These are phyloP conservation scores for Diplocarpon rosae DNA, from an alignment of 2,329 filamentous ascomycete species.

Conservation along the genomic window DNA sequence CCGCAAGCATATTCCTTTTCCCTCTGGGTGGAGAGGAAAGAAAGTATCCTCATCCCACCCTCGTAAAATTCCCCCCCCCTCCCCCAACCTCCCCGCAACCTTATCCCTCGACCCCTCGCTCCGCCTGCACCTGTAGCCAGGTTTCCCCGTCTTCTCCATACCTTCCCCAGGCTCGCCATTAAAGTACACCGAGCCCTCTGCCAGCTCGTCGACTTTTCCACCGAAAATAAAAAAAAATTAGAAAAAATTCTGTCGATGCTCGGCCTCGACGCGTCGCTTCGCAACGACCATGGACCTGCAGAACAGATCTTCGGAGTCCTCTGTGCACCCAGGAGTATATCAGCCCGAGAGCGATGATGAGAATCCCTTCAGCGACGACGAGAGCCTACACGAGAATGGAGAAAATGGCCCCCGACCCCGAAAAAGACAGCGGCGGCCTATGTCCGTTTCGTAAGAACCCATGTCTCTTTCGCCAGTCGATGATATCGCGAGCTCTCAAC, in stretches of 20 bases:
- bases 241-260: slow-evolving; percentile 4
- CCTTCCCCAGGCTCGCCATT: slow-evolving; percentile 10
- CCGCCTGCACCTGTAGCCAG: neutral
- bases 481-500: slow-evolving; percentile 10
- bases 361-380: slow-evolving; percentile 25
- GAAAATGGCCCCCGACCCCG: slow-evolving; percentile 27
- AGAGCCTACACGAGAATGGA: slow-evolving; percentile 15
- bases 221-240: slow-evolving; percentile 17
- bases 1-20: too few relatives aligned
- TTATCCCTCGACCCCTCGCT: neutral
- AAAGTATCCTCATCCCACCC: neutral
- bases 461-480: slow-evolving; percentile 22
- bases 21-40: too few relatives aligned
- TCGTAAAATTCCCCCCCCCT: too few relatives aligned
- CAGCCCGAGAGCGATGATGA: slow-evolving; percentile 26
- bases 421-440: slow-evolving; percentile 38
- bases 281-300: slow-evolving; percentile 23
- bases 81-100: too few relatives aligned
- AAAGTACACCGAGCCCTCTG: slow-evolving; percentile 10
- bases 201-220: slow-evolving; percentile 18
- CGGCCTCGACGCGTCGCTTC: slow-evolving; percentile 7
- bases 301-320: slow-evolving; percentile 22
- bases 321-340: slow-evolving; percentile 18
- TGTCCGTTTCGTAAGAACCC: slow-evolving; percentile 37
- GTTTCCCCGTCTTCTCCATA: neutral